phyloP scores from a whole-genome alignment of 805 yeast species.

The Wickerhamiella vanderwaltii region DNA sequence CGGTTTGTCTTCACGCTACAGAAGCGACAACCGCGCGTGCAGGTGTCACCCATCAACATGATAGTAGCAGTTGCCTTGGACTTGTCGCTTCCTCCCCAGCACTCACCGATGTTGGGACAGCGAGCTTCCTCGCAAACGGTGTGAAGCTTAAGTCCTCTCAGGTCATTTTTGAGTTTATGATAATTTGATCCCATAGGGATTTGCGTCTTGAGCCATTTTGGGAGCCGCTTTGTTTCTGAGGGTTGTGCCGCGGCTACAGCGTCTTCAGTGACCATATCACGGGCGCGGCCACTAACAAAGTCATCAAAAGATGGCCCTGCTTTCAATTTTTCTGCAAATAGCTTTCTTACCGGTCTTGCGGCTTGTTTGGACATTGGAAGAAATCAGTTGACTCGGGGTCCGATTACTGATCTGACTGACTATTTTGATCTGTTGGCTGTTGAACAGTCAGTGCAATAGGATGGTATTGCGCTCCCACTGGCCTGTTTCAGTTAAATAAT shows the following conservation, averaged over 20 bases:
- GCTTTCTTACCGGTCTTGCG: conserved; percentile 19
- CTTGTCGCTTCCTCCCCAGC: conserved; percentile 94
- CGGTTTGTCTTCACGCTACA: conserved; percentile 93
- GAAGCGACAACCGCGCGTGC: conserved; percentile 98
- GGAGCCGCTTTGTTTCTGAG: conserved; percentile 45
- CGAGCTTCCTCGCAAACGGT: conserved; percentile 98
- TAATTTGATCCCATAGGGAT: conserved; percentile 91
- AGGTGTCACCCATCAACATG: conserved; percentile 96
- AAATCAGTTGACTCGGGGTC: not conserved
- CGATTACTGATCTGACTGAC: too few relatives aligned
- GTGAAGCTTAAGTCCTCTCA: conserved; percentile 74
- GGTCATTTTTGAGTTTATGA: conserved; percentile 69
- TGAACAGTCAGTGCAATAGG: not conserved
- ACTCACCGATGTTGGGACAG: conserved; percentile 98
- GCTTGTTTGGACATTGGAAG: conserved; percentile 5
- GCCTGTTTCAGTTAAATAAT: too few relatives aligned
- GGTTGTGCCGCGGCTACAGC: conserved; percentile 41
- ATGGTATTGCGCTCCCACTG: not conserved
- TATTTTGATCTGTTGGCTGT: too few relatives aligned
- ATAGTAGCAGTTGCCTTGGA: conserved; percentile 94
- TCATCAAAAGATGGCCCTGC: conserved; percentile 92
- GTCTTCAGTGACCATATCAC: conserved; percentile 42
- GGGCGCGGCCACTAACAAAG: conserved; percentile 72
- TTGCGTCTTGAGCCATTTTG: conserved; percentile 88
- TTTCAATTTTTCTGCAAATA: conserved; percentile 56